A percentile compares a stretch with the other conserved stretches of the same genome.
Evolutionary conservation across 371 early-diverging fungal genomes (phyloP).

Genomic region (Neoconidiobolus thromboides): DNA sequence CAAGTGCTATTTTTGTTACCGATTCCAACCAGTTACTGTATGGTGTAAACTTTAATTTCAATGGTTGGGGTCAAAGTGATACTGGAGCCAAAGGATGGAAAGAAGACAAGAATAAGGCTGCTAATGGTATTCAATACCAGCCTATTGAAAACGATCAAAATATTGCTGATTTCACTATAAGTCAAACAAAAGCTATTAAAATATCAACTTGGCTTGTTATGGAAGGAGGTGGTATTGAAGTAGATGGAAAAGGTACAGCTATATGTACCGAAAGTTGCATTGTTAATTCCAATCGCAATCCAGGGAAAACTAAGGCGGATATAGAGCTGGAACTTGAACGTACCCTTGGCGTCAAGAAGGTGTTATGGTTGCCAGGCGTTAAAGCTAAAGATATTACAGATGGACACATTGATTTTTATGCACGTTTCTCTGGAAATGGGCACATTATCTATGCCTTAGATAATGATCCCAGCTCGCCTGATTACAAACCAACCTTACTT

Average conservation of each 20-base stretch:
- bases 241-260: slow-evolving; percentile 11
- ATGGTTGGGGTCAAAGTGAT: slow-evolving; percentile 12
- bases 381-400: slow-evolving; percentile 12
- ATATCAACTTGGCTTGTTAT: slow-evolving; percentile 7
- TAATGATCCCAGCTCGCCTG: slow-evolving; percentile 8
- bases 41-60: slow-evolving; percentile 11
- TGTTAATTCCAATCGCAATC: slow-evolving; percentile 11
- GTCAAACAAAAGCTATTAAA: background rate
- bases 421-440: slow-evolving; percentile 11
- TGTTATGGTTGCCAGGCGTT: slow-evolving; percentile 12
- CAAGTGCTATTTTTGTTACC: slow-evolving; percentile 8
- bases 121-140: slow-evolving; percentile 6
- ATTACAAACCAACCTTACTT: slow-evolving; percentile 8
- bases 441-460: slow-evolving; percentile 8
- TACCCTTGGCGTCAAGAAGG: slow-evolving; percentile 7
- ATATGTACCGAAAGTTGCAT: slow-evolving; percentile 12
- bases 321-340: slow-evolving; percentile 7
- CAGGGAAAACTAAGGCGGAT: slow-evolving; percentile 8
- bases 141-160: slow-evolving; percentile 3
- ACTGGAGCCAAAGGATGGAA: slow-evolving; percentile 2
- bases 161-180: slow-evolving; percentile 1
- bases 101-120: background rate
- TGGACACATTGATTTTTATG: slow-evolving; percentile 11
- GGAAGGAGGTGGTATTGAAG: slow-evolving; percentile 11
- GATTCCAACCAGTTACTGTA: slow-evolving; percentile 3